Base-by-base conservation (phyloP, 352 stramenopile species). In the Halophytophthora polymorphica region DNA sequence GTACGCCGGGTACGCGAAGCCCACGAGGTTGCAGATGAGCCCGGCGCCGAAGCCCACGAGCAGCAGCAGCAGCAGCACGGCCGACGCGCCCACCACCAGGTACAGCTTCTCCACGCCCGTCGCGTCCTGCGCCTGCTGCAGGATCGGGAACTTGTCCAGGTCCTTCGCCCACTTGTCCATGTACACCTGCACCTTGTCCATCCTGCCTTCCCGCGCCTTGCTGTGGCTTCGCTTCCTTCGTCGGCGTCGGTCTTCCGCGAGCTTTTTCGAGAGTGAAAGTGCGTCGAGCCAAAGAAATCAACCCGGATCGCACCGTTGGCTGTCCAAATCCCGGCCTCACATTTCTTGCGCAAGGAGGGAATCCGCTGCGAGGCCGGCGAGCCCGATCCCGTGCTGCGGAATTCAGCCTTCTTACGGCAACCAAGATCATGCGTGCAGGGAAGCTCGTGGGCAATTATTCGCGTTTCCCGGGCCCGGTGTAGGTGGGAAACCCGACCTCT, bases 31-130 rank as follows among this genome's bases (percentile, higher is more conserved):
- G 67, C 81, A 92, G 31, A 93, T 89, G 31, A 96, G 64, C 7
- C 82, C 82, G 3, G 87, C 84, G 51, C 87, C 87, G 53, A 94
- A 92, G 59, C 84, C 83, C 47, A 95, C 67, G 33, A 96, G 64
- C 52, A 96, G 62, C 44, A 93, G 64, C 52, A 95, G 58, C 52
- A 94, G 59, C 36, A 93, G 57, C 35, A 93, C 49, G 22, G 71
- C 68, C 53, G 67, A 80, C 34, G 54, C 77, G 22, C 74, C 71
- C 2, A 69, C 64, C 35, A 93, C 81, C 18, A 96, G 72, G 70
- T 95, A 96, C 58, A 95, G 64, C 63, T 96, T 96, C 56, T 95
- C 83, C 25, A 95, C 73, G 59, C 85, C 85, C 31, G 85, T 93
- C 25, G 80, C 71, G 18, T 88, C 83, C 59, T 95, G 80, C 45